These are phyloP conservation scores for Mycena albidolilacea DNA, from an alignment of 768 basidiomycete genomes.

Conservation along the genomic window DNA sequence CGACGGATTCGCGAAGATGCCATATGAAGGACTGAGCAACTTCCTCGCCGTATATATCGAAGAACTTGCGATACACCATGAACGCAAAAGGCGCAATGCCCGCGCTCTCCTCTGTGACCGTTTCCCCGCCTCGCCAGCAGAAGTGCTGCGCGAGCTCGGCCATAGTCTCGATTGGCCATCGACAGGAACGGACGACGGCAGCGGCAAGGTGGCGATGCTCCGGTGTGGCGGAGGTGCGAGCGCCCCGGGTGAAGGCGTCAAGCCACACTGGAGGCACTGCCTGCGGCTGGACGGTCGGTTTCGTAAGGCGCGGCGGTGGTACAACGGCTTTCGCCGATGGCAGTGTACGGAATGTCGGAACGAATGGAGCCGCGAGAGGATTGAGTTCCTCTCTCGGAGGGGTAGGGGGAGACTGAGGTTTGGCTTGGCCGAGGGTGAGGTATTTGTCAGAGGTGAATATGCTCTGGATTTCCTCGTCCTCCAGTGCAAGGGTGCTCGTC, in stretches of 20 bases:
- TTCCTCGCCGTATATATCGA: slow-evolving; percentile 38
- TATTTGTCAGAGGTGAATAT: slow-evolving; percentile 29
- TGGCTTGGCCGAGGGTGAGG: background rate
- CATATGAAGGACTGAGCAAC: slow-evolving; percentile 43
- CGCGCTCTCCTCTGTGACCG: slow-evolving; percentile 24
- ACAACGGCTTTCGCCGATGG: background rate
- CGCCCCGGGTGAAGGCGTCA: slow-evolving; percentile 32
- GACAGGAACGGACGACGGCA: slow-evolving; percentile 26
- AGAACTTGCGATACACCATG: slow-evolving; percentile 42
- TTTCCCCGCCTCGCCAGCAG: slow-evolving; percentile 42
- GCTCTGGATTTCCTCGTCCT: slow-evolving; percentile 36
- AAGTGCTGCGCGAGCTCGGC: slow-evolving; percentile 48
- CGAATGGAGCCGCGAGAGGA: slow-evolving; percentile 34
- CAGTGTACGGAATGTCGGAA: slow-evolving; percentile 27
- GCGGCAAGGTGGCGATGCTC: slow-evolving; percentile 15
- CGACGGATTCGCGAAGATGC: slow-evolving; percentile 44
- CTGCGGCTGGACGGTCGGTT: slow-evolving; percentile 23
- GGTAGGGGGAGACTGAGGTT: background rate
- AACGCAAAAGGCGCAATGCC: slow-evolving; percentile 44
- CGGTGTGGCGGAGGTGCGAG: slow-evolving; percentile 27
- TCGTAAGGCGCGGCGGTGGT: slow-evolving; percentile 9
- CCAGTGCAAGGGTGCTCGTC: slow-evolving; percentile 35
- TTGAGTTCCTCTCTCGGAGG: slow-evolving; percentile 35
- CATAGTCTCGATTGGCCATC: slow-evolving; percentile 42
- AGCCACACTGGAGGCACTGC: slow-evolving; percentile 26